Evolutionary conservation across 192 early-diverging fungal species (phyloP), one percentile per base, ranked within the genome.

Genomic region (Haplosporangium gracile): DNA sequence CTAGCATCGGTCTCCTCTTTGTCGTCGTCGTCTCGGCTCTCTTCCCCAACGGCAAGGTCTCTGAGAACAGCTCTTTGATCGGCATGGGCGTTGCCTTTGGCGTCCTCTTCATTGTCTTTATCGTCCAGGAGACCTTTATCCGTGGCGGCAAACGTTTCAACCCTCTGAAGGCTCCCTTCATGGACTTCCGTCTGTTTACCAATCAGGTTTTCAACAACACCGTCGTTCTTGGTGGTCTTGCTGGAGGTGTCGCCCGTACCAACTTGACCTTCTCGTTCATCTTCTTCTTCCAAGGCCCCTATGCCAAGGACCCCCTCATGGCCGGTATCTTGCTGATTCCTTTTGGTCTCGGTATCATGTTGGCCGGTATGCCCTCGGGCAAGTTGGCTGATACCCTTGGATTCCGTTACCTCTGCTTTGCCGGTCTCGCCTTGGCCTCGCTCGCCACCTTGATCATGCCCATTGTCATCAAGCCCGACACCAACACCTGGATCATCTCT

Each of bases 221-320:
- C 24, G 82, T 85, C 38, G 82, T 85, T n/a, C 74, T 85, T 13
- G 82, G 82, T 40, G 82, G 82, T 51, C 77, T 85, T 60, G 82
- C 82, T 1, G 82, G 82, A 65, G 82, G 82, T 72, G 82, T 85
- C 22, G 82, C 82, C 57, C 82, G 82, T 68, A 85, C 82, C 38
- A 85, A 85, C 74, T 85, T 85, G 82, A 79, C 77, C 26, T 85
- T 85, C 72, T 85, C 82, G 0, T 85, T 79, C 71, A 85, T 85
- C 26, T 85, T 85, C 45, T 85, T 85, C 40, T 85, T 85, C 68
- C 82, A 85, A n/a, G 82, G 82, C 40, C 82, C 82, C n/a, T 85
- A 79, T 34, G 36, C 29, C 68, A 85, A 85, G 78, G 82, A 85
- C 53, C 82, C 82, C 49, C 74, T 85, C 39, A 85, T 85, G 82